Evolutionary conservation across 2,329 filamentous ascomycete species (phyloP).

Genomic region (Hypoxylon sp.): DNA sequence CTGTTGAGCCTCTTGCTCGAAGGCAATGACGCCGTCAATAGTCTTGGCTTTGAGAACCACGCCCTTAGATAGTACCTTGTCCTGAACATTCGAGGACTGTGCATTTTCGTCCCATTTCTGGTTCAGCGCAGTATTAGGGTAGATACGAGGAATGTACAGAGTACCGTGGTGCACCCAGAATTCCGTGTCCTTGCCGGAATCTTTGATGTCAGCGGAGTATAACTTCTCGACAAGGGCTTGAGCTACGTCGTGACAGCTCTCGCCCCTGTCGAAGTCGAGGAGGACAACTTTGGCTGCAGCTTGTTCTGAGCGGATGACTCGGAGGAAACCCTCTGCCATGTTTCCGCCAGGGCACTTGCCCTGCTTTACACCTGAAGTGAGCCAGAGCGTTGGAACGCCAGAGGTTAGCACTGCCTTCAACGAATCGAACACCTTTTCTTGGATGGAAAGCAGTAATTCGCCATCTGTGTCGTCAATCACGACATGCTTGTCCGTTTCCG

Average conservation of each 20-base stretch:
- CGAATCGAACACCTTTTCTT: constrained; percentile 26
- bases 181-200: constrained; percentile 40
- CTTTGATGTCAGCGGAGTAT: constrained; percentile 28
- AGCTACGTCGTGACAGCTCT: constrained; percentile 25
- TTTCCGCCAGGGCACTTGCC: constrained; percentile 26
- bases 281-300: constrained; percentile 36
- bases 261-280: constrained; percentile 40
- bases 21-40: constrained; percentile 9
- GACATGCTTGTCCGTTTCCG: constrained; percentile 22
- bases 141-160: constrained; percentile 40
- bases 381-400: constrained; percentile 36
- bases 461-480: constrained; percentile 43
- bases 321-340: constrained; percentile 45
- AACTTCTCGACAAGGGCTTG: constrained; percentile 29
- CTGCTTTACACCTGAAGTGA: constrained; percentile 43
- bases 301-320: constrained; percentile 44
- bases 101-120: neutral
- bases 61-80: constrained; percentile 4
- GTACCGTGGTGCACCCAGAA: constrained; percentile 46
- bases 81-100: constrained; percentile 2
- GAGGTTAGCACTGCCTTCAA: constrained; percentile 39
- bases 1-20: constrained; percentile 4
- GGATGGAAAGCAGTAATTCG: constrained; percentile 30
- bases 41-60: neutral
- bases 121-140: constrained; percentile 9